These are phyloP conservation scores for Malus hybrid DNA, from an alignment of 331 rosid genomes.

Conservation along the genomic window DNA sequence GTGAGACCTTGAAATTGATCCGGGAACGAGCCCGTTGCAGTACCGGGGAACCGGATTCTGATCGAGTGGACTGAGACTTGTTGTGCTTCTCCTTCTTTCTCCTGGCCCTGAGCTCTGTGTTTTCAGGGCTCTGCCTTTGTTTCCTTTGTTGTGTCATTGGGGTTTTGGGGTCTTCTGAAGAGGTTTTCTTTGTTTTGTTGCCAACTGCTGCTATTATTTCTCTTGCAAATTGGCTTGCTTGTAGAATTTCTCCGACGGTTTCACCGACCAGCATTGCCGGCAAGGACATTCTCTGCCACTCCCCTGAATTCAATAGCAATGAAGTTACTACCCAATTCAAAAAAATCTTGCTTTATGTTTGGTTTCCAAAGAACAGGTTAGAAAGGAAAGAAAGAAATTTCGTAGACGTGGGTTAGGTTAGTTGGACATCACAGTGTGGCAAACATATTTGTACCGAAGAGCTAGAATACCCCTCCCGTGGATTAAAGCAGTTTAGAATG, in stretches of 20 bases:
- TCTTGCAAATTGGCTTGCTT: slow-evolving; percentile 71
- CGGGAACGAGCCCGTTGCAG: slow-evolving; percentile 69
- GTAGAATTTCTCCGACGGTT: slow-evolving; percentile 71
- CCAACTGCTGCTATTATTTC: slow-evolving; percentile 51
- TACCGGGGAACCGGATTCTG: slow-evolving; percentile 29
- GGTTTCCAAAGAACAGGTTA: neutral
- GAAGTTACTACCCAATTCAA: neutral
- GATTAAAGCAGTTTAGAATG: too few species aligned
- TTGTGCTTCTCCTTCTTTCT: slow-evolving; percentile 76
- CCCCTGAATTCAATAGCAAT: slow-evolving; percentile 28
- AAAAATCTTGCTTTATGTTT: neutral
- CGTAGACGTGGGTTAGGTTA: too few species aligned
- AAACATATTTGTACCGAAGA: too few species aligned
- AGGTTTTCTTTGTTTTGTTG: slow-evolving; percentile 20
- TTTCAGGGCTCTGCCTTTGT: slow-evolving; percentile 35
- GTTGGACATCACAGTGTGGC: too few species aligned
- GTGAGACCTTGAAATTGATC: slow-evolving; percentile 72
- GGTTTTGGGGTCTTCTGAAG: slow-evolving; percentile 61
- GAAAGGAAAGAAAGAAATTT: neutral
- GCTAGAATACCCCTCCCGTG: too few species aligned
- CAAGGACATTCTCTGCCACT: slow-evolving; percentile 72
- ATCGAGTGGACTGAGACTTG: slow-evolving; percentile 22
- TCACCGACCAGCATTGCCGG: slow-evolving; percentile 88
- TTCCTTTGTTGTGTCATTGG: slow-evolving; percentile 41
- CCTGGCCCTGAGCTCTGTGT: slow-evolving; percentile 55